Evolutionary conservation across 139 green algal species (phyloP), one percentile per base, ranked within the genome.

Genomic region (Eudorina sp.): DNA sequence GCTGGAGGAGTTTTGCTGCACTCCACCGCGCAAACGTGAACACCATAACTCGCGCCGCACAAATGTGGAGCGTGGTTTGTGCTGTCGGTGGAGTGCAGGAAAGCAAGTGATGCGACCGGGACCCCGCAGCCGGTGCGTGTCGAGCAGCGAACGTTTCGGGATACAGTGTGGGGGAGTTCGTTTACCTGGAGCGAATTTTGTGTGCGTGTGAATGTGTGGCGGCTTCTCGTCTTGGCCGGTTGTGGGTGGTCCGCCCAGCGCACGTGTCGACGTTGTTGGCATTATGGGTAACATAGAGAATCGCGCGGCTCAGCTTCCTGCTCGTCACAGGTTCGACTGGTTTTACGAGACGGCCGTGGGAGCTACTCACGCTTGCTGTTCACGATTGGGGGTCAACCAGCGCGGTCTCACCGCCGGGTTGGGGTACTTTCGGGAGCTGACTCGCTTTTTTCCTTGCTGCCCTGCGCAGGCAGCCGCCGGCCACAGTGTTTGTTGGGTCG

Each of bases 71-170:
- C 70, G 70, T 53, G 41, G 55, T 40, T 58, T 53, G 41, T 79
- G 40, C 70, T 53, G 70, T 79, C 41, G 70, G 40, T 53, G 40
- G 18, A 27, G 40, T 79, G 66, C 31, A 25, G 46, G 25, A 16
- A 48, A 79, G 19, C 40, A 51, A 4, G 34, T 51, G 68, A 36
- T 53, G 48, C 25, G 34, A 27, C 64, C 18, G 13, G 18, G 64
- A 73, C 27, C 21, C 34, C 36, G 34, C 51, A 31, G 5, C 25
- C 55, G 70, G 14, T 48, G 16, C 4, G 23, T 19, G 23, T 79
- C 21, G 72, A 80, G 73, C 73, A 81, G 73, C 73, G 38, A 40
- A 81, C 73, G 55, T 53, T 79, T 18, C 70, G 55, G 70, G 70
- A 79, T 40, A 36, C 68, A 77, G 41, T 80, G 72, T 36, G 41